Evolutionary conservation across 2,329 filamentous ascomycete species (phyloP), one percentile per base, ranked within the genome.

Genomic region (Ceratocystis destructans): DNA sequence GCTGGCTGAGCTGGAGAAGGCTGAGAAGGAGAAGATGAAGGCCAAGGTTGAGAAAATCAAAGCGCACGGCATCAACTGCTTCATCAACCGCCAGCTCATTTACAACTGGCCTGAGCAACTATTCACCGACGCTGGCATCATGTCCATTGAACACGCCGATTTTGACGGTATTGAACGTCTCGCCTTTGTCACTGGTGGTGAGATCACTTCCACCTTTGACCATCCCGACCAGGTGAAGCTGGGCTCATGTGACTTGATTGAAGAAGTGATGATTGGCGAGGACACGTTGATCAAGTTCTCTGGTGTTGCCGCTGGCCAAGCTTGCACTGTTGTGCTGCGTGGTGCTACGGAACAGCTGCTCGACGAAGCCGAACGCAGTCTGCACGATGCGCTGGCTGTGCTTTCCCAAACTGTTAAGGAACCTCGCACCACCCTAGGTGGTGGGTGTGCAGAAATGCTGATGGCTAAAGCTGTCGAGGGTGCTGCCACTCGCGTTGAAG

Each of bases 91-190:
- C 72, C 94, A 99, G 77, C 85, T 99, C 70, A 99, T 99, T 79
- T 99, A 99, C 83, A 99, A 99, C 82, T 99, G 94, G 94, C 94
- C 94, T 5, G 94, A 99, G 78, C 94, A 99, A 79, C 87, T 99
- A 61, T 99, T 99, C 74, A 91, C 93, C 45, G 94, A 99, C 76
- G 93, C 92, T 6, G 94, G 94, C 69, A 97, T 99, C 77, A 89
- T 96, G 82, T 96, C 91, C 33, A 99, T 99, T 72, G 94, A 99
- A 80, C 94, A 99, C 76, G 94, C 94, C 70, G 94, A 99, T 78
- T 99, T 99, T 74, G 94, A 99, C 74, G 94, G 94, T 70, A 95
- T 99, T 71, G 94, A 99, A 81, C 85, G 94, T 55, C 78, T 99
- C 71, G 93, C 94, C 8, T 82, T 99, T 63, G 94, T 99, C 57